These are phyloP conservation scores for Henningerozyma blattae DNA, from an alignment of 805 yeast genomes.

Conservation along the genomic window DNA sequence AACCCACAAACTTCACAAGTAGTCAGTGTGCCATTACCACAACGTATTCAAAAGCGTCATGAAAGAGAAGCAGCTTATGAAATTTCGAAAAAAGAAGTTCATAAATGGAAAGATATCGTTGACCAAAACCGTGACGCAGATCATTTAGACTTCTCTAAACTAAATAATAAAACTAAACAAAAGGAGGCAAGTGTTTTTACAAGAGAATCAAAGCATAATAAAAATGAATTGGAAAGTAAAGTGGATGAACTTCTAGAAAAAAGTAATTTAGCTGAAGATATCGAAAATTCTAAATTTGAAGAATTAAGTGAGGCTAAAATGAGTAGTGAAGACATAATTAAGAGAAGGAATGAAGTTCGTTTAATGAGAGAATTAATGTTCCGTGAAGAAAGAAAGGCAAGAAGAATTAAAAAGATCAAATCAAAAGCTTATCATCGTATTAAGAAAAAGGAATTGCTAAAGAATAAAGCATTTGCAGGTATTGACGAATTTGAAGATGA, in stretches of 20 bases:
- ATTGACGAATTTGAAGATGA: slow-evolving; percentile 36
- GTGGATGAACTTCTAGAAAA: slow-evolving; percentile 48
- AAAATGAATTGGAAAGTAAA: slow-evolving; percentile 54
- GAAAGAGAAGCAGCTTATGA: slow-evolving; percentile 88
- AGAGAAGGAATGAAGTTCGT: slow-evolving; percentile 72
- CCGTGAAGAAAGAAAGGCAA: slow-evolving; percentile 85
- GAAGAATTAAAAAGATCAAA: slow-evolving; percentile 86
- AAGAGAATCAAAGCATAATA: slow-evolving; percentile 31
- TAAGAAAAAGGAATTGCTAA: slow-evolving; percentile 70
- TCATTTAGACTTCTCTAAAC: slow-evolving; percentile 68
- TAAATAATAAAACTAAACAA: slow-evolving; percentile 29
- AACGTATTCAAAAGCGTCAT: slow-evolving; percentile 70
- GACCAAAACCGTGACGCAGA: slow-evolving; percentile 74
- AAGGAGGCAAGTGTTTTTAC: slow-evolving; percentile 46
- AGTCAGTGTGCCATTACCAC: slow-evolving; percentile 68
- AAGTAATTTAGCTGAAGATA: slow-evolving; percentile 60
- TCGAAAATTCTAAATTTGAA: slow-evolving; percentile 74
- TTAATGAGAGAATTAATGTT: slow-evolving; percentile 94
- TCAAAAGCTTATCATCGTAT: slow-evolving; percentile 81
- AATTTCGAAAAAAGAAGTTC: slow-evolving; percentile 73
- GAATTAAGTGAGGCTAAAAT: slow-evolving; percentile 73
- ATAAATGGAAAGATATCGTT: slow-evolving; percentile 81
- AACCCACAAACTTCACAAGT: slow-evolving; percentile 33
- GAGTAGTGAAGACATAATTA: slow-evolving; percentile 65
- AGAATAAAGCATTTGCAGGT: slow-evolving; percentile 50